Evolutionary conservation across 1,284 basidiomycete genomes (phyloP), one percentile per base, ranked within the genome.

Genomic region (Coriolopsis trogii): DNA sequence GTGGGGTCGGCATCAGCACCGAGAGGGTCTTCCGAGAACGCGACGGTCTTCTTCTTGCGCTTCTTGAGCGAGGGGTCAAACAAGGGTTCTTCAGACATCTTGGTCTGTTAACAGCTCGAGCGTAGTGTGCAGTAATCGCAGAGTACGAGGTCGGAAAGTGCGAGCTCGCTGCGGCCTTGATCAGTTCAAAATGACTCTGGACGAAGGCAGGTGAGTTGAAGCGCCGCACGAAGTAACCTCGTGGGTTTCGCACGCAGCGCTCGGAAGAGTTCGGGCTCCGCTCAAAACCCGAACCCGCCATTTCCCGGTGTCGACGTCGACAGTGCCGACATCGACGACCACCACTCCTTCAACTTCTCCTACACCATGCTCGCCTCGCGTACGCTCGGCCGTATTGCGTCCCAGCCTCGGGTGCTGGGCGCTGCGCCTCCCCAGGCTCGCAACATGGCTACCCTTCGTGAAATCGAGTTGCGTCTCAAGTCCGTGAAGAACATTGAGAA

Each of bases 401-500:
- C 76, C 51, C 79, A 82, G 71, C 78, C 81, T 53, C 69, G 76
- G 54, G 77, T 78, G 64, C 74, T 82, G 71, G 79, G 77, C 58
- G 81, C 83, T 63, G 84, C 79, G 44, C 84, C 87, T 39, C 67
- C 78, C 59, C 76, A 79, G 69, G 84, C 89, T 63, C 84, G 89
- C 62, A 93, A 94, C 73, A 95, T 95, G 92, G 95, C 95, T 42
- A 98, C 96, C 54, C 88, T 99, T 63, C 89, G 95, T 68, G 96
- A 99, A 78, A 91, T 98, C 67, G 97, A 99, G 80, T 76, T 92
- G 72, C 90, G 96, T 63, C 83, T 95, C 75, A 98, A 98, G 86
- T 97, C 94, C 51, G 96, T 98, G 70, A 84, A 84, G 73, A 98
- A 97, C 79, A 97, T 97, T 70, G 93, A 96, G 83, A 97, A 98